Evolutionary conservation across 257 asterid species (phyloP), one percentile per base, ranked within the genome.

Genomic region (Nicotiana attenuata): DNA sequence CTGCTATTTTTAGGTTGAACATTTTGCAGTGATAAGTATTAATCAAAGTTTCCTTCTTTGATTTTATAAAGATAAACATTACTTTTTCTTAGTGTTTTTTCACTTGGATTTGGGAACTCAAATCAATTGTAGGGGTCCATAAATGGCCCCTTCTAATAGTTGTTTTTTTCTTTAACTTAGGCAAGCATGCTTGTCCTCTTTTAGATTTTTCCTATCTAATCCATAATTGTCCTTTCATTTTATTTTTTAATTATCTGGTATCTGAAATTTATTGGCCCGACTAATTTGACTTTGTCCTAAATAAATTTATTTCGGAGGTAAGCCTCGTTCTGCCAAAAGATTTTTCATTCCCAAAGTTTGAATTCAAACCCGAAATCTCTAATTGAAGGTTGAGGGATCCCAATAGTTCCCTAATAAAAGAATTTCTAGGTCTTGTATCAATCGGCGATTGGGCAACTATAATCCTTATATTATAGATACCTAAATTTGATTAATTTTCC

Each of bases 61-160:
- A 45, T 45, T 45, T 45, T 45, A 45, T 13, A 45, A 10, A 7
- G 1, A 45, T 45, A 7, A 8, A 9, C 3, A 45, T 45, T 45
- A 45, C 3, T 7, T 45, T 45, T 10, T 5, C 14, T 45, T 10
- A 22, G 47, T 31, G 31, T 8, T 33, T 78, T 60, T 77, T 69
- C 17, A 41, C 83, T 63, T 76, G 65, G 38, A 80, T 69, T 82
- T 82, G 50, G 83, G 66, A 85, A 79, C 65, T 76, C 80, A 35
- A n/a, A 59, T 78, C 68, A 41, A 67, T 50, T 22, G 78, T 71
- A 45, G 78, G 59, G 78, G 77, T 69, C 77, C 77, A 69, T 69
- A 69, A 5, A 69, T n/a, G 57, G 13, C 0, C 38, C 38, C 20
- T 22, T 45, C 11, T 8, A 11, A 2, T 8, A 6, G 59, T 45